Evolutionary conservation across 140 eudicot genomes (phyloP), one percentile per base, ranked within the genome.

Genomic region (Senecio squalidus): DNA sequence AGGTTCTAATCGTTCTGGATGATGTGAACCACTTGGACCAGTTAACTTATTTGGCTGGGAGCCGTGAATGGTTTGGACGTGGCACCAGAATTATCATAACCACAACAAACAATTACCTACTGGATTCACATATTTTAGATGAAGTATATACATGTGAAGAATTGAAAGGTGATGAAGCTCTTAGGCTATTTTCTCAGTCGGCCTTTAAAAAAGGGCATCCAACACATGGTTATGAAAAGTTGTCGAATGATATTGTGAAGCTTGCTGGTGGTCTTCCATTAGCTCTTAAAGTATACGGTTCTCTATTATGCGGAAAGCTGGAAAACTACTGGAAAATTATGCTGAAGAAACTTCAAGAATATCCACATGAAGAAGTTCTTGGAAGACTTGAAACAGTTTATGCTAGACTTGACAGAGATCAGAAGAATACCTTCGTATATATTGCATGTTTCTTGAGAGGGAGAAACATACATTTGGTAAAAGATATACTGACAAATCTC

Each of bases 381-480:
- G 48, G 52, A 25, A 68, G 52, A 34, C 67, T 68, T 30, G 64
- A 68, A 68, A 29, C 25, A 46, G 41, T 8, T 46, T 68, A 14
- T 47, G 30, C 11, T n/a, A 50, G 50, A 57, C 58, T 58, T 11
- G 58, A 68, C 11, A 22, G n/a, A 25, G n/a, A 25, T 17, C 62
- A 70, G 45, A 28, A 17, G 44, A 23, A 46, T 1, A 27, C 43
- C 4, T 68, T 68, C 45, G 27, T 69, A 7, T 60, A 49, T 59
- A 69, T 69, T 27, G 74, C 74, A 44, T 69, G 74, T 59, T 59
- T 69, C 28, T 50, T 69, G 20, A 69, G 49, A 41, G 75, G 63
- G 47, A 52, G 61, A 52, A 27, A 24, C 27, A 28, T 0, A 54
- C 26, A 50, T 30, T 70, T 64, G 28, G 70, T 70, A 15, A 22